phyloP scores from a whole-genome alignment of 1,284 basidiomycete genomes.

The Bjerkandera adusta region DNA sequence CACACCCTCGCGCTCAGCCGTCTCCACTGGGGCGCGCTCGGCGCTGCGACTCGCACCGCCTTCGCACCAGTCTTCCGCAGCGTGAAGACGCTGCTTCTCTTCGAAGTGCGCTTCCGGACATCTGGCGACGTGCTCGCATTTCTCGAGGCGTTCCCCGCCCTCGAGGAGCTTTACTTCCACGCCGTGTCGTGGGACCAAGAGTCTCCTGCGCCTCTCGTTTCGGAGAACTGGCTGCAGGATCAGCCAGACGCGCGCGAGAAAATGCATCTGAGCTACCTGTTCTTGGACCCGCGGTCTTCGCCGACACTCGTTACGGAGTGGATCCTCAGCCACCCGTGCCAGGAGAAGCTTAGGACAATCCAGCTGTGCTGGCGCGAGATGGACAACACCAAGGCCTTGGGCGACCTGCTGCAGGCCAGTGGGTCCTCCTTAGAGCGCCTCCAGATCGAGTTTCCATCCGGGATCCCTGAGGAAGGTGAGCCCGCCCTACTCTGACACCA shows the following conservation, averaged over 20 bases:
- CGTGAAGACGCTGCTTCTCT: slow-evolving; percentile 29
- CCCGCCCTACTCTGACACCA: background rate
- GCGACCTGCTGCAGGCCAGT: slow-evolving; percentile 28
- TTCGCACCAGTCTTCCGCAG: slow-evolving; percentile 21
- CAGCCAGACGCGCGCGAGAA: slow-evolving; percentile 13
- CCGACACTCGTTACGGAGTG: slow-evolving; percentile 32
- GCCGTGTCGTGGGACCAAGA: slow-evolving; percentile 31
- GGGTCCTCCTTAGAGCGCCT: slow-evolving; percentile 30
- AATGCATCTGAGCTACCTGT: slow-evolving; percentile 30
- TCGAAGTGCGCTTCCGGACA: slow-evolving; percentile 29
- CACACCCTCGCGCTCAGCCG: slow-evolving; percentile 27
- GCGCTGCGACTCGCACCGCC: slow-evolving; percentile 22
- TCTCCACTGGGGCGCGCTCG: slow-evolving; percentile 26
- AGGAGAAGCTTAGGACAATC: slow-evolving; percentile 27
- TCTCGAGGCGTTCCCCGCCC: slow-evolving; percentile 28
- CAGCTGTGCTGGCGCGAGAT: slow-evolving; percentile 34
- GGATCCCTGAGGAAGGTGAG: slow-evolving; percentile 26
- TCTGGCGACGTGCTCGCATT: slow-evolving; percentile 29
- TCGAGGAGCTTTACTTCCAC: slow-evolving; percentile 31
- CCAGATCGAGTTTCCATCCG: slow-evolving; percentile 29
- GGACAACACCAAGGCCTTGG: slow-evolving; percentile 27
- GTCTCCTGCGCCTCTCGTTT: slow-evolving; percentile 19
- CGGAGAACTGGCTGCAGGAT: slow-evolving; percentile 1
- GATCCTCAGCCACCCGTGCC: slow-evolving; percentile 28
- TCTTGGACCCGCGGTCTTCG: slow-evolving; percentile 30